Base-by-base conservation (phyloP, 495 filamentous ascomycete species). In the Amorphotheca resinae region DNA sequence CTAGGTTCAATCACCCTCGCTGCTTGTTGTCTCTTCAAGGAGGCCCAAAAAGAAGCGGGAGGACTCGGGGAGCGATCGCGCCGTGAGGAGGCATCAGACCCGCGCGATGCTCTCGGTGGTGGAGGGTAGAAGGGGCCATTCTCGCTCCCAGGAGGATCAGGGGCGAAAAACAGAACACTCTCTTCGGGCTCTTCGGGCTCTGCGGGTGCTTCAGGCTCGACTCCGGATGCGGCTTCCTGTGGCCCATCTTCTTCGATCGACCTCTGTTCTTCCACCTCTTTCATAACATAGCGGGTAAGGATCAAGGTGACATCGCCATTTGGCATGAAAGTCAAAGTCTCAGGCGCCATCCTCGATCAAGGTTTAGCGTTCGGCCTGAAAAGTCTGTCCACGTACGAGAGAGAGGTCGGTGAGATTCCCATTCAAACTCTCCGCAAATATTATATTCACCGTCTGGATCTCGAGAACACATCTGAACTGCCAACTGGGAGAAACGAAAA, bases 101-200 rank as follows among this genome's bases (percentile, higher is more conserved):
- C 45, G 9, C 45, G 18, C 8, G n/a, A 11, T 7, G 30, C 30
- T 36, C 45, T 26, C 15, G 31, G 45, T 36, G 38, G 31, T 14
- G 45, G 45, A 12, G 45, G 45, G 31, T 34, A 48, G n/a, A 42
- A 31, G n/a, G n/a, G n/a, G n/a, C n/a, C n/a, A 30, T 42, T 31
- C 15, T 22, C 17, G 6, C 14, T 23, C 2, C 22, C 28, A 5
- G 45, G 45, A 5, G 45, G 25, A 15, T 48, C 45, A n/a, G 45
- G 45, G 9, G 45, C 45, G 30, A 16, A 48, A 30, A 36, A 48
- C 9, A 48, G 33, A 4, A 31, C 38, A 17, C 34, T 42, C 14
- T 48, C 45, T 2, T 48, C 45, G 39, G 38, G 20, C 9, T 40
- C 22, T 6, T 23, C 38, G 28, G 38, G 4, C 21, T 46, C 36